phyloP scores from a whole-genome alignment of 2,329 filamentous ascomycete genomes.

The Scedosporium minutisporum region DNA sequence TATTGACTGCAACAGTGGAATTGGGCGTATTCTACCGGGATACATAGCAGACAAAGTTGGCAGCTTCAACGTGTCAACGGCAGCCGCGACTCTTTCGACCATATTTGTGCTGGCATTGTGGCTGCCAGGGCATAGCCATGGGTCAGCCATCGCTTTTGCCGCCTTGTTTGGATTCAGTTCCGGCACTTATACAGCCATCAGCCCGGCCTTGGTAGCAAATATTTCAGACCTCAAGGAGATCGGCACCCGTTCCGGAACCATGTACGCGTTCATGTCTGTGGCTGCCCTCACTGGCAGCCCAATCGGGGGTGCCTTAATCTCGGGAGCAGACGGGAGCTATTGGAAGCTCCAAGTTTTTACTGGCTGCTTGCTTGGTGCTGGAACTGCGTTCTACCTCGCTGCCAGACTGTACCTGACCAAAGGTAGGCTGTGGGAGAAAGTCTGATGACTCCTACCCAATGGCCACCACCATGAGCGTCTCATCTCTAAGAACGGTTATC shows the following conservation, averaged over 20 bases:
- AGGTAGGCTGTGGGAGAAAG: too few species aligned
- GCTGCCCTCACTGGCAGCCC: conserved; percentile 14
- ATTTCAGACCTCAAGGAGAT: conserved; percentile 46
- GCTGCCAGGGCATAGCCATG: conserved; percentile 20
- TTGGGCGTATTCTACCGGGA: conserved; percentile 15
- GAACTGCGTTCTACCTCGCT: too few species aligned
- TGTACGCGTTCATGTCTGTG: conserved; percentile 11
- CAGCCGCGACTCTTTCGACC: conserved; percentile 29
- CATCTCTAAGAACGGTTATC: too few species aligned
- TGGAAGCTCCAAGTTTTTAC: too few species aligned
- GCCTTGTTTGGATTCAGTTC: conserved; percentile 26
- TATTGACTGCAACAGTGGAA: conserved; percentile 10
- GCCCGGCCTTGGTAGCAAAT: conserved; percentile 27
- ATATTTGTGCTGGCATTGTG: conserved; percentile 25
- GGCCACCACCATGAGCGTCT: too few species aligned
- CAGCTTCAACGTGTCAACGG: conserved; percentile 24
- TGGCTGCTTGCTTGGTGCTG: too few species aligned
- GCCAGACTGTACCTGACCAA: too few species aligned
- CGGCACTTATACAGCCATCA: conserved; percentile 21
- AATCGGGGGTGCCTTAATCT: conserved; percentile 15
- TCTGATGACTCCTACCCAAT: too few species aligned
- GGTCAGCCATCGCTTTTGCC: conserved; percentile 19
- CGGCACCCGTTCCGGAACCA: conserved; percentile 39
- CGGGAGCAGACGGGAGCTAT: not conserved
- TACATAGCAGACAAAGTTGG: conserved; percentile 16